Evolutionary conservation across 257 asterid genomes (phyloP), one percentile per base, ranked within the genome.

Genomic region (Capsicum pubescens): DNA sequence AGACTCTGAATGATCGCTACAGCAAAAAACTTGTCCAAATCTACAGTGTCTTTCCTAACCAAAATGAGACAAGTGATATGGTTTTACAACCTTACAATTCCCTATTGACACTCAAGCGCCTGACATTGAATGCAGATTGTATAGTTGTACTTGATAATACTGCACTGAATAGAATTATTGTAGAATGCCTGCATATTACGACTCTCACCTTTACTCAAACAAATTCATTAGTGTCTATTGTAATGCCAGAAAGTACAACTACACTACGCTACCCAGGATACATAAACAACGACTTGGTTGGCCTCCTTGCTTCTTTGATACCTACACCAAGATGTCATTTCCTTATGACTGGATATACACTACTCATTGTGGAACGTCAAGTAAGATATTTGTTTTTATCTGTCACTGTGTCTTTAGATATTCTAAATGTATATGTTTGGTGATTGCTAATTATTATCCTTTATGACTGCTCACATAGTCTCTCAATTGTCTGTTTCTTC

Each of bases 261-360:
- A 97, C 99, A 17, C 86, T 97, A 84, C 94, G 99, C 6, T 97
- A 97, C 89, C 99, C 98, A 61, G 99, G 99, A 86, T 97, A 97
- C 86, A 97, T 97, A 99, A 97, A 97, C 85, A 97, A 97, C 85
- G 99, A 97, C 89, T 93, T 97, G 91, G 99, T 97, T 86, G 99
- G 99, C 86, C 99, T 97, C 56, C 99, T 97, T 87, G 96, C 99
- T 88, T 97, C 99, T 60, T 87, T 97, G 92, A 93, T 97, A 88
- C 99, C 99, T 15, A 97, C 99, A 67, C 99, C 99, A 83, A 97
- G 99, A 84, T 97, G 99, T 80, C 99, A 97, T 90, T 97, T 97
- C 90, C 91, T 95, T 58, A 97, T 97, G 99, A 92, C 98, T 35
- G 99, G 99, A 87, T 97, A 97, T 84, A 97, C 99, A 39, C 99